Evolutionary conservation across 805 yeast species (phyloP).

Genomic region (Zygosaccharomyces kombuchaensis): DNA sequence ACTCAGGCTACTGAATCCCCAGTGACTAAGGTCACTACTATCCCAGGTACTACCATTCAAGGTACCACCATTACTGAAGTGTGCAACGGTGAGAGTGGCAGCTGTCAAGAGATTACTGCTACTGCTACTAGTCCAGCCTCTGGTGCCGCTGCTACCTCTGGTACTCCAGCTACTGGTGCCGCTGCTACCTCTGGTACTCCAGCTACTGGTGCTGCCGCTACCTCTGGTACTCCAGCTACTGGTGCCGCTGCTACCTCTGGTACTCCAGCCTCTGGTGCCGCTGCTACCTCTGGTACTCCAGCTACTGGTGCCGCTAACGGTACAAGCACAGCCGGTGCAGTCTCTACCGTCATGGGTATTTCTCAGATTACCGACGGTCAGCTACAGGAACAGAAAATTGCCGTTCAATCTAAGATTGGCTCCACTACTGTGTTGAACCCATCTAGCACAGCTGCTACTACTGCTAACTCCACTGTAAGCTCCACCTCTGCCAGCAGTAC

Average conservation of each 20-base stretch:
- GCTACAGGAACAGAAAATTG: conserved; percentile 40
- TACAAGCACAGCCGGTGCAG: conserved; percentile 38
- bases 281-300: conserved; percentile 14
- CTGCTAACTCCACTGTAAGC: conserved; percentile 26
- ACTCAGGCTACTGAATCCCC: not conserved
- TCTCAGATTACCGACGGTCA: conserved; percentile 49
- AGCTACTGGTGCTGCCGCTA: conserved; percentile 19
- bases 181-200: conserved; percentile 14
- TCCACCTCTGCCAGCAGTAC: conserved; percentile 20
- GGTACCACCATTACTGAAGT: not conserved
- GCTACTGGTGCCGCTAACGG: conserved; percentile 13
- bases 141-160: not conserved
- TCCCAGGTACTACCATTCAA: not conserved
- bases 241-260: conserved; percentile 29
- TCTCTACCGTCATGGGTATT: conserved; percentile 24
- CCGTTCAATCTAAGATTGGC: conserved; percentile 5
- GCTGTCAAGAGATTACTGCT: not conserved
- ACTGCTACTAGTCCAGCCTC: not conserved
- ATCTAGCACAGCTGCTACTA: conserved; percentile 23
- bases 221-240: conserved; percentile 19
- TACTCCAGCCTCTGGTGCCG: conserved; percentile 25
- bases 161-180: conserved; percentile 18
- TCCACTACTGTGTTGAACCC: conserved; percentile 28
- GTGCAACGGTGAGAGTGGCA: not conserved
- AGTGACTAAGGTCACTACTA: not conserved